Evolutionary conservation across 257 asterid genomes (phyloP), one percentile per base, ranked within the genome.

Genomic region (Parsonsia alboflavescens): DNA sequence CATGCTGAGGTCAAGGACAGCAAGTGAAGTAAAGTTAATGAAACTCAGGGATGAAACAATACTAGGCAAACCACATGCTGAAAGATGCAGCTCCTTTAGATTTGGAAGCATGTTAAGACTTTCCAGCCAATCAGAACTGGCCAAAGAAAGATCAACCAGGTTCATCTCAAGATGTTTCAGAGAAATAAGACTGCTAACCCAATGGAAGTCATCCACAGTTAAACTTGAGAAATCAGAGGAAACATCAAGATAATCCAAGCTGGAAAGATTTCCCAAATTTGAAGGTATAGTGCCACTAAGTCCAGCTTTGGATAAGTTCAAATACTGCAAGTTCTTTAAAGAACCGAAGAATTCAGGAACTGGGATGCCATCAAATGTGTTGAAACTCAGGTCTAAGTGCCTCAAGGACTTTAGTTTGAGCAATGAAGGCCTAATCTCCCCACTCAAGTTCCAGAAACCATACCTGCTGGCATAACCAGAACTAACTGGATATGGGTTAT

Each of bases 381-480:
- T 88, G 66, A 57, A 82, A 45, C 93, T 84, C 80, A 88, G 83
- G 79, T 88, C 93, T 33, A 86, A 72, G 64, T 80, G 28, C 54
- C 54, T 77, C 76, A 87, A 79, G 67, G 84, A 85, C 45, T 56
- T 68, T 28, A 87, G 77, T 39, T 82, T 82, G 54, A 77, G 6
- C 75, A 84, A 62, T 13, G 91, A 85, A 76, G 87, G 87, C 53
- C 86, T 82, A 64, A 87, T 82, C 69, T 77, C 88, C 57, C 89
- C 89, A 82, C 89, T 87, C 82, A 87, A 68, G 87, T 81, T 81
- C 85, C 83, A 82, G 73, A 78, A 71, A 74, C 82, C 84, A 75
- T 81, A 77, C 78, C 77, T 80, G 44, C 48, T 16, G 33, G 50
- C 66, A 70, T 36, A 16, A 36, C 19, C 46, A 11, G 63, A 54